phyloP scores from a whole-genome alignment of 306 rosid genomes.

The Argentina anserina region DNA sequence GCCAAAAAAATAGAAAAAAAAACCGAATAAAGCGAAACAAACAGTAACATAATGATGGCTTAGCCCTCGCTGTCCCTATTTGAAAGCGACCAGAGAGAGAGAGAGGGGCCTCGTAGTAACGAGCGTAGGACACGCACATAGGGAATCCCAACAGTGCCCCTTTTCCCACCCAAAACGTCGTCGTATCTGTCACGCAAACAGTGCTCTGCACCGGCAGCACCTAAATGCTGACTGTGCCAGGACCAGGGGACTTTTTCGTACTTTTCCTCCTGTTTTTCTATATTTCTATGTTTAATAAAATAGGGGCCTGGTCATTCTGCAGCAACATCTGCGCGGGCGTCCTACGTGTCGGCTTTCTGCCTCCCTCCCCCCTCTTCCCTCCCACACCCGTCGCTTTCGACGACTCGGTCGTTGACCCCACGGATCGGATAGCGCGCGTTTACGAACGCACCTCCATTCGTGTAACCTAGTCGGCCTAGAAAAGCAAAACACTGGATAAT shows the following conservation, averaged over 20 bases:
- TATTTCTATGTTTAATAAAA: no score
- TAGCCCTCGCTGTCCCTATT: constrained; percentile 19
- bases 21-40: not conserved
- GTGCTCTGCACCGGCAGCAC: not conserved
- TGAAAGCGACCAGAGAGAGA: constrained; percentile 27
- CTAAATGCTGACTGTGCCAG: constrained; percentile 1
- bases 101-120: constrained; percentile 23
- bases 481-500: constrained; percentile 3
- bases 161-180: constrained; percentile 23
- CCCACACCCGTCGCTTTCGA: constrained; percentile 54
- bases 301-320: constrained; percentile 41
- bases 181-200: constrained; percentile 10
- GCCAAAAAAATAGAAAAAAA: not conserved
- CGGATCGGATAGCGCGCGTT: constrained; percentile 23
- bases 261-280: not conserved
- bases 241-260: constrained; percentile 23
- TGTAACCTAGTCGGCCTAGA: constrained; percentile 19
- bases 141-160: constrained; percentile 27
- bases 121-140: constrained; percentile 28
- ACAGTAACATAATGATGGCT: not conserved
- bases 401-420: constrained; percentile 39
- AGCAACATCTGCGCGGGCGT: constrained; percentile 88
- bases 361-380: constrained; percentile 48
- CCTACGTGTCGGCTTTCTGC: constrained; percentile 75
- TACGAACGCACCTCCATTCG: constrained; percentile 5